Evolutionary conservation across 805 yeast species (phyloP), one percentile per base, ranked within the genome.

Genomic region (Teunomyces pallodes): DNA sequence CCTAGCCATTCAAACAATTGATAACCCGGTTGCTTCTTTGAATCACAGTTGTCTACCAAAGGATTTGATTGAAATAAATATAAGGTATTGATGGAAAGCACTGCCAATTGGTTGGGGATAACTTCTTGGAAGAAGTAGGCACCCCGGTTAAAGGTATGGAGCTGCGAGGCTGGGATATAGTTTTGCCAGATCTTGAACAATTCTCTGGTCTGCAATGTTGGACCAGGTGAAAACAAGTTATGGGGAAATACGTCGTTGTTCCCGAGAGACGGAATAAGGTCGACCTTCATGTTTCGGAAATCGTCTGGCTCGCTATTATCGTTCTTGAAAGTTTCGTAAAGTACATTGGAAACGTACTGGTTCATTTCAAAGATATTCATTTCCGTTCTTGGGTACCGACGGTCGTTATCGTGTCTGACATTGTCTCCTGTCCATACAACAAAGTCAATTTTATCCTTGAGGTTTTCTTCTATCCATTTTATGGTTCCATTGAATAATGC

Each of bases 401-500:
- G 72, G 66, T 88, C 96, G 57, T 84, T 86, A 63, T 88, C 96
- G 63, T 88, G 96, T 47, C 96, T 75, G 41, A 87, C 80, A 57
- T 88, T 89, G 66, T 89, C 96, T 29, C 96, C 96, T 0, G 96
- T 88, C 96, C 96, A 89, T 10, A 89, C 78, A 9, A 89, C 84
- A 65, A 89, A 89, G 63, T 89, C 96, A 43, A 89, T 83, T 54
- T 88, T 82, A 63, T 87, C 94, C 51, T 74, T 79, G 50, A 89
- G 63, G 50, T 87, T 82, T 9, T 73, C 70, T 16, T 74, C 64
- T 2, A 89, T 69, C 94, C 95, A 89, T 28, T 75, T 62, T 46
- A 89, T 66, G 0, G 95, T 87, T 13, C 74, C 74, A 8, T 81
- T 70, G 65, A 85, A 81, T 43, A 89, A 64, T 1, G 67, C 65